These are phyloP conservation scores for Lenwebbia sp. DNA, from an alignment of 345 rosid species.

Conservation along the genomic window DNA sequence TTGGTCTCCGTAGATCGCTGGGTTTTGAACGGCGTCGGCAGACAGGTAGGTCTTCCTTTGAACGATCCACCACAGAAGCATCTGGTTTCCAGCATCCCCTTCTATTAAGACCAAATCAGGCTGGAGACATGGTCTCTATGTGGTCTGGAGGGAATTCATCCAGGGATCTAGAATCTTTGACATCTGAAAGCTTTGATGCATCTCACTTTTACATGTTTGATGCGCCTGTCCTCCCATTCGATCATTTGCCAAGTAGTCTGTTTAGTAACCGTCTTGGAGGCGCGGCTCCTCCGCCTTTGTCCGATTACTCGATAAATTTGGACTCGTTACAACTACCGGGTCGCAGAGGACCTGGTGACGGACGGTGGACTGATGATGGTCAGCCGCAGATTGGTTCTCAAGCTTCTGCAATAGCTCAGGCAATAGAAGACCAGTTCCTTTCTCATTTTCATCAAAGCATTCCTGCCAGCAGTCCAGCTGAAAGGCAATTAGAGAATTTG, in stretches of 20 bases:
- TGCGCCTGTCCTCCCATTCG: constrained; percentile 79
- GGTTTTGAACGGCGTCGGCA: constrained; percentile 86
- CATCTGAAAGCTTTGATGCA: constrained; percentile 67
- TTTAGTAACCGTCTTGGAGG: constrained; percentile 63
- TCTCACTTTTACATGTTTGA: constrained; percentile 91
- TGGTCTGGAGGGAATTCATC: constrained; percentile 57
- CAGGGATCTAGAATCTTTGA: constrained; percentile 63
- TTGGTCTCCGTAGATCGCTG: constrained; percentile 78
- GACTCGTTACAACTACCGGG: constrained; percentile 56
- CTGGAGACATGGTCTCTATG: constrained; percentile 48
- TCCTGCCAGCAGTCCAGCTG: constrained; percentile 34
- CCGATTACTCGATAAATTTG: constrained; percentile 74
- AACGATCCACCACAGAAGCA: constrained; percentile 56
- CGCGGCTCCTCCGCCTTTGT: constrained; percentile 60
- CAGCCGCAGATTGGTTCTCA: constrained; percentile 79
- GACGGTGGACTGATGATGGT: constrained; percentile 96
- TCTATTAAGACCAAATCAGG: constrained; percentile 69
- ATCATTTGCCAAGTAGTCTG: constrained; percentile 53
- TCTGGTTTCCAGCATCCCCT: constrained; percentile 94
- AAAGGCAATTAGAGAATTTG: constrained; percentile 50
- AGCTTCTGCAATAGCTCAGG: constrained; percentile 78
- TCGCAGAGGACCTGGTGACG: constrained; percentile 76
- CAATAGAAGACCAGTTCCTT: constrained; percentile 74
- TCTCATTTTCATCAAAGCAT: constrained; percentile 45
- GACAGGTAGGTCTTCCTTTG: constrained; percentile 63